A percentile compares a stretch with the other conserved stretches of the same genome.
These are phyloP conservation scores for Pinus albicaulis DNA, from an alignment of 75 land plant species.

Conservation along the genomic window DNA sequence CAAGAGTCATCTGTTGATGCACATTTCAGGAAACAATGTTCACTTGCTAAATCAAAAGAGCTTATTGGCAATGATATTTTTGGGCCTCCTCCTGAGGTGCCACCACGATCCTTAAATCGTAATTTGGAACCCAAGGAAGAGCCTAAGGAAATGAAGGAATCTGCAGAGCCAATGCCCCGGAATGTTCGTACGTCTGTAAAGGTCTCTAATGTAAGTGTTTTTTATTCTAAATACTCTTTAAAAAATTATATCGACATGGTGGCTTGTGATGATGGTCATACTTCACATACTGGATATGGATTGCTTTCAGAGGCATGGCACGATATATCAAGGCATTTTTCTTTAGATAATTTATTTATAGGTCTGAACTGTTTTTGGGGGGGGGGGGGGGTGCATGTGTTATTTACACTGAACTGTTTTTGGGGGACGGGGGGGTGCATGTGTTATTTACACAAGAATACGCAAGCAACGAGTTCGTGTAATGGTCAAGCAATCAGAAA, in stretches of 20 bases:
- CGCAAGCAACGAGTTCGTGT: background rate
- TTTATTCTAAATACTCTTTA: background rate
- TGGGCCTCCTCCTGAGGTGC: constrained; percentile 73
- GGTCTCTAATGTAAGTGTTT: constrained; percentile 77
- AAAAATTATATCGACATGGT: background rate
- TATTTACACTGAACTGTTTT: background rate
- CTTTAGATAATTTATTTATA: background rate
- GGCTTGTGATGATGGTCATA: background rate
- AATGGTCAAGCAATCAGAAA: background rate
- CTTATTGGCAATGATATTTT: constrained; percentile 88
- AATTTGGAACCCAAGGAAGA: constrained; percentile 27
- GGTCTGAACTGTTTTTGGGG: background rate
- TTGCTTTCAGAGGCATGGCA: background rate
- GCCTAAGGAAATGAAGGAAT: constrained; percentile 27
- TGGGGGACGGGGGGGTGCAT: no score
- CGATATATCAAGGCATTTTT: constrained; percentile 6
- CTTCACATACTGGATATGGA: no score
- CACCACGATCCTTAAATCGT: constrained; percentile 29
- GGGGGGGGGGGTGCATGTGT: no score
- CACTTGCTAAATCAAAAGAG: constrained; percentile 78
- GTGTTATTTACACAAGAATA: no score
- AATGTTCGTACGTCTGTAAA: constrained; percentile 73
- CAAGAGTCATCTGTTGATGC: constrained; percentile 48
- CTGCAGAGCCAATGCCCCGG: constrained; percentile 48
- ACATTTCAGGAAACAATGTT: constrained; percentile 44